phyloP scores from a whole-genome alignment of 2,329 filamentous ascomycete species.

The Fusarium xyrophilum region DNA sequence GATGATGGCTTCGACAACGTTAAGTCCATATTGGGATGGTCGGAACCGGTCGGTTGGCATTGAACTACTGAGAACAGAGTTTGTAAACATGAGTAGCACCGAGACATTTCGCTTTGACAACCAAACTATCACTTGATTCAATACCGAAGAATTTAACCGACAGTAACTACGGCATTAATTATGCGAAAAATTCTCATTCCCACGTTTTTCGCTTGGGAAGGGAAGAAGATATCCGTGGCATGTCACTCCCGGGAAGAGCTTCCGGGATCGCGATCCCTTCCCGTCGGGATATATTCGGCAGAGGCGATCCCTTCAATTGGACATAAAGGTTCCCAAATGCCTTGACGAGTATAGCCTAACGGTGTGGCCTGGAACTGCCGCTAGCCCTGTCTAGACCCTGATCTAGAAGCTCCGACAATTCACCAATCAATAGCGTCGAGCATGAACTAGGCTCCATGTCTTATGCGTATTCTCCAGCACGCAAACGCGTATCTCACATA shows the following conservation, averaged over 20 bases:
- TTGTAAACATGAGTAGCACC: not conserved
- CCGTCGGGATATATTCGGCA: not conserved
- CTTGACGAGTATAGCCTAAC: not conserved
- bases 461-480: conserved; percentile 9
- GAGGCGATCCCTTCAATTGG: not conserved
- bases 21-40: not conserved
- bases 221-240: not conserved
- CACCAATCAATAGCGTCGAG: conserved; percentile 2
- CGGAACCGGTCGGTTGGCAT: not conserved
- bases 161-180: not conserved
- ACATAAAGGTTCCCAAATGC: fast-evolving
- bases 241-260: not conserved
- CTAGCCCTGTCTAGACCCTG: not conserved
- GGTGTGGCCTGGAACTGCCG: not conserved
- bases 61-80: not conserved
- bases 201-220: not conserved
- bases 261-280: not conserved
- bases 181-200: not conserved
- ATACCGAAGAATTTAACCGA: not conserved
- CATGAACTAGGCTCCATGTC: not conserved
- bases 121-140: not conserved
- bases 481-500: conserved; percentile 7
- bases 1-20: not conserved
- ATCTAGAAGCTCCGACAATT: not conserved
- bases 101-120: not conserved